These are phyloP conservation scores for Candida quercuum DNA, from an alignment of 805 yeast species.

Conservation along the genomic window DNA sequence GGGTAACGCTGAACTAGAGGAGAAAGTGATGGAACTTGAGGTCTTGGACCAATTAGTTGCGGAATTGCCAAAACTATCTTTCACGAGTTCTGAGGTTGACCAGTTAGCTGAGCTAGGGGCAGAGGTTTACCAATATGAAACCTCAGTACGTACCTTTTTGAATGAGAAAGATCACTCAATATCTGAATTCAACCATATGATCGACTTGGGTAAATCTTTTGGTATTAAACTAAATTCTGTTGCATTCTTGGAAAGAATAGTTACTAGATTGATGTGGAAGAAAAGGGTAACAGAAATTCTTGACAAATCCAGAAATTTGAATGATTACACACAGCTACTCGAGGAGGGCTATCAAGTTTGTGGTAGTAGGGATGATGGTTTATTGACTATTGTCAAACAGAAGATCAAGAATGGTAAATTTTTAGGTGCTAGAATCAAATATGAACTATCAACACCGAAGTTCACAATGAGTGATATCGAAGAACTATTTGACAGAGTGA, in stretches of 20 bases:
- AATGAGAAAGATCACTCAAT: conserved; percentile 24
- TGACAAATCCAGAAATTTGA: conserved; percentile 16
- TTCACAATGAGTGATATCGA: conserved; percentile 9
- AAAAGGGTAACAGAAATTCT: conserved; percentile 20
- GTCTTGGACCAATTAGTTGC: conserved; percentile 28
- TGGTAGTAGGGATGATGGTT: conserved; percentile 15
- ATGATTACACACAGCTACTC: conserved; percentile 18
- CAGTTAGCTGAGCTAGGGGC: conserved; percentile 47
- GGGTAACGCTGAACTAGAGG: conserved; percentile 3
- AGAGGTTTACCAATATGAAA: conserved; percentile 48
- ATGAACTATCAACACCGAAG: conserved; percentile 3
- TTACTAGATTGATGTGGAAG: conserved; percentile 36
- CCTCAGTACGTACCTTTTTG: conserved; percentile 37
- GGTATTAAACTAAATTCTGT: conserved; percentile 51
- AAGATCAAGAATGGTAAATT: conserved; percentile 12
- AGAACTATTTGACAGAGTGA: conserved; percentile 2
- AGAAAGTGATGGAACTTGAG: conserved; percentile 12
- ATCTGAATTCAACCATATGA: conserved; percentile 47
- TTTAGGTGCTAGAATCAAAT: conserved; percentile 8
- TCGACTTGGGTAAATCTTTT: conserved; percentile 53
- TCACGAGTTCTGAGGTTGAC: conserved; percentile 53
- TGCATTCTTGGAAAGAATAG: conserved; percentile 33
- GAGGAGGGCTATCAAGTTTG: conserved; percentile 23
- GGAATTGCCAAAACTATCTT: conserved; percentile 44
- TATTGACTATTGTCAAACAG: conserved; percentile 8